phyloP scores from a whole-genome alignment of 106 monocot species.

The Dendrobium nobile region DNA sequence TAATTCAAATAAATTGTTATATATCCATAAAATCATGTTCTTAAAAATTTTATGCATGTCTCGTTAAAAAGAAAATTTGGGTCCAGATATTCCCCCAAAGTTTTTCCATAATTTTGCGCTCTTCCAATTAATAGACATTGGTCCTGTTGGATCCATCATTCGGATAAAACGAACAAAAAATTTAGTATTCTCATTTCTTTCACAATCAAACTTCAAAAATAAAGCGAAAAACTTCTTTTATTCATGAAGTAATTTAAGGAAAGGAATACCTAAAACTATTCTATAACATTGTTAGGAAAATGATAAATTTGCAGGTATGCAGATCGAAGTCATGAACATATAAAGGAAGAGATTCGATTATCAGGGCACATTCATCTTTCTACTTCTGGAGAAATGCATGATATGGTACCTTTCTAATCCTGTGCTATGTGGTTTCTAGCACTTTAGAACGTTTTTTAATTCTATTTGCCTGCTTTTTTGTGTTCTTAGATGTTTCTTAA shows the following conservation, averaged over 20 bases:
- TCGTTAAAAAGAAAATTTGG: too few species aligned
- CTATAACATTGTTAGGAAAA: not conserved
- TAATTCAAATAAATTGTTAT: too few species aligned
- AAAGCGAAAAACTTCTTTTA: not conserved
- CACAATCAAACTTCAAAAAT: not conserved
- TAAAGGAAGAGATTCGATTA: not conserved
- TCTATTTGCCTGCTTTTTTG: not conserved
- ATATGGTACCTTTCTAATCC: not conserved
- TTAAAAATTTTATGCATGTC: too few species aligned
- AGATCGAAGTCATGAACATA: not conserved
- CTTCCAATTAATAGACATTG: too few species aligned
- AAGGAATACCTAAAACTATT: not conserved
- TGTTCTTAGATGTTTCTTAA: not conserved
- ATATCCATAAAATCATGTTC: too few species aligned
- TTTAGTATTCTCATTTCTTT: too few species aligned
- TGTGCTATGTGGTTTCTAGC: not conserved
- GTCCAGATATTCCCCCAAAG: too few species aligned
- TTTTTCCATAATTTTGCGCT: too few species aligned
- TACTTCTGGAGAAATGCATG: not conserved
- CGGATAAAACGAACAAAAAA: too few species aligned
- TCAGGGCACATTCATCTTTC: not conserved
- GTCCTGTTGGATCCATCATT: too few species aligned
- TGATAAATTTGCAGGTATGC: not conserved
- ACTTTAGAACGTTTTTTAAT: not conserved
- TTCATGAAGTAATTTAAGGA: not conserved